Evolutionary conservation across 306 rosid genomes (phyloP).

Genomic region (Lagenaria siceraria): DNA sequence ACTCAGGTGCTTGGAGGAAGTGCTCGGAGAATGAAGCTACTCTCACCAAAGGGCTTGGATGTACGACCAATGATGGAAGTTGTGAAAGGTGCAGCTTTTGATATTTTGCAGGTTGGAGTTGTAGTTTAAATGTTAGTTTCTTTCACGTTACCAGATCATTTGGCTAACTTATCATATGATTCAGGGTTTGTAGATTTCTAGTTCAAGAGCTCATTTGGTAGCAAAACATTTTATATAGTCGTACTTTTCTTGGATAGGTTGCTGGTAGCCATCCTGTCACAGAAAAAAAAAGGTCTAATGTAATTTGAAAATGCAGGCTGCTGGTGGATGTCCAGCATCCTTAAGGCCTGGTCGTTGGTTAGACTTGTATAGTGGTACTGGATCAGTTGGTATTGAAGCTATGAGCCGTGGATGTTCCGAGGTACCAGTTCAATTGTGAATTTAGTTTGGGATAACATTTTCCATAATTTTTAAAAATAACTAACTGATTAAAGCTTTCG

Average conservation of each 20-base stretch:
- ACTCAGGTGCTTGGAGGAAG: constrained; percentile 82
- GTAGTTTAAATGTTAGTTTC: neutral
- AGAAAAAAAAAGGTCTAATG: neutral
- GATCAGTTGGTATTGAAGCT: constrained; percentile 98
- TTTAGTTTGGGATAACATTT: neutral
- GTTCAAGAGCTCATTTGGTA: neutral
- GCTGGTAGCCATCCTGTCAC: neutral
- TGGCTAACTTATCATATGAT: neutral
- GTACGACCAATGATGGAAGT: constrained; percentile 99
- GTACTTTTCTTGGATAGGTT: neutral
- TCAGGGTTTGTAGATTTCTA: neutral
- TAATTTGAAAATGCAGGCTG: constrained; percentile 42
- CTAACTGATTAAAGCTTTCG: neutral
- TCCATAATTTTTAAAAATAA: neutral
- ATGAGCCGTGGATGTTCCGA: constrained; percentile 87
- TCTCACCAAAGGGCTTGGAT: constrained; percentile 92
- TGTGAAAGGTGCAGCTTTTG: constrained; percentile 94
- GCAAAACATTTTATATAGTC: neutral
- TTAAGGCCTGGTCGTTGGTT: constrained; percentile 95
- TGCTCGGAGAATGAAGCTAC: constrained; percentile 74
- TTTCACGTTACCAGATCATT: constrained; percentile 4
- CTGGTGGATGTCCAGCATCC: constrained; percentile 85
- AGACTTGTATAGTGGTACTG: constrained; percentile 95
- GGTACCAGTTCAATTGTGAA: constrained; percentile 27
- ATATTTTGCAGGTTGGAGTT: constrained; percentile 63